Evolutionary conservation across 1,139 yeast genomes (phyloP), one percentile per base, ranked within the genome.

Genomic region (Debaryomyces robertsiae): DNA sequence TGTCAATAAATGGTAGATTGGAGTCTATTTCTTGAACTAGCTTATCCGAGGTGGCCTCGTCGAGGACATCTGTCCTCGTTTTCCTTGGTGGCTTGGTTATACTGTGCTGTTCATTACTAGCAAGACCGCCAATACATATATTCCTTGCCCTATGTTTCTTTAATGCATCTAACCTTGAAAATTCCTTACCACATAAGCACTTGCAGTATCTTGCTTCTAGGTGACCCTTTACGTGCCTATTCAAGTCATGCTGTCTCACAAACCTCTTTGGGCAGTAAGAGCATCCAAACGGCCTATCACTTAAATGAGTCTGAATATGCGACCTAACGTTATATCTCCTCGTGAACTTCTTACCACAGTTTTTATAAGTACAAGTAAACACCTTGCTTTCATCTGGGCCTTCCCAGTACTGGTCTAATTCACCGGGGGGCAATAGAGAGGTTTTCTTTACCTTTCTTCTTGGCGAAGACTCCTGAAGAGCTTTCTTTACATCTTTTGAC

Each of bases 291-390:
- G 99, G 99, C 42, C 98, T 72, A 61, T 94, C 98, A 60, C 94
- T 84, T 40, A 94, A 68, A 70, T 94, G 99, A 0, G 98, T 94
- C 60, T 94, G 98, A 43, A 94, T 91, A 60, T 94, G 99, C 0
- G 97, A 89, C 46, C 98, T 75, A n/a, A 89, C 90, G 58, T 94
- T 94, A 65, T 94, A 94, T 38, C 96, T 73, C 56, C 98, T 75
- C 7, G 91, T 82, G 64, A 94, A 93, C 43, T 77, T 70, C 62
- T 94, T 90, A 13, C 88, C 86, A 65, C 99, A 94, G 41, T 78
- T 76, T 18, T 86, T 80, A 61, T 75, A 93, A 44, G 79, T 73
- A 62, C 99, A 94, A 29, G 82, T 75, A 63, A 78, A 94, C 23
- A 63, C 63, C 47, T 80, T 79, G 39, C 83, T 78, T 39, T 76